phyloP scores from a whole-genome alignment of 1,284 basidiomycete genomes.

The Schizophyllum amplum region DNA sequence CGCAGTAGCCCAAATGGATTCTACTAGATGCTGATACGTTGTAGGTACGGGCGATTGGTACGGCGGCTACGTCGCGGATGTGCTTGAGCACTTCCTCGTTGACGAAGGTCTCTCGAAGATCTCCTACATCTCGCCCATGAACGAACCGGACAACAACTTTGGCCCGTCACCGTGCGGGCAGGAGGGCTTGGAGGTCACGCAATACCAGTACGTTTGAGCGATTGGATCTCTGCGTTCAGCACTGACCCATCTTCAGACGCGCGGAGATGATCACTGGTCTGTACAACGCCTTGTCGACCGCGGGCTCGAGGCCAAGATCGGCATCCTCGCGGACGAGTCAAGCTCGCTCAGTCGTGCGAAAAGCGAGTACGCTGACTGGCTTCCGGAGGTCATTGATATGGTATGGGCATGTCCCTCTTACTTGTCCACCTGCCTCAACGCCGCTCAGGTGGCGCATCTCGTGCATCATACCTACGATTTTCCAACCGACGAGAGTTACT shows the following conservation, averaged over 20 bases:
- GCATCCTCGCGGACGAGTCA: conserved; percentile 30
- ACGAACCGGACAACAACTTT: conserved; percentile 28
- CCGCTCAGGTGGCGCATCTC: conserved; percentile 22
- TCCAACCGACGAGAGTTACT: conserved; percentile 25
- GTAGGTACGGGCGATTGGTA: conserved; percentile 23
- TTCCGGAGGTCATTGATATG: conserved; percentile 24
- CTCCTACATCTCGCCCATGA: conserved; percentile 27
- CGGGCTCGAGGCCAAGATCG: conserved; percentile 22
- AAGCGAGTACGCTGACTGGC: conserved; percentile 25
- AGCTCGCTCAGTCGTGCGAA: conserved; percentile 20
- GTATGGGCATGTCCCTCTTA: conserved; percentile 8
- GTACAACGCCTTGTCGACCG: conserved; percentile 21
- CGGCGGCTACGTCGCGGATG: conserved; percentile 26
- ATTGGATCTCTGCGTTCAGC: neutral
- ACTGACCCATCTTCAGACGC: conserved; percentile 16
- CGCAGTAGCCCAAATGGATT: neutral
- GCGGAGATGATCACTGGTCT: conserved; percentile 28
- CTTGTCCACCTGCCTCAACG: neutral
- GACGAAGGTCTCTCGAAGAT: conserved; percentile 22
- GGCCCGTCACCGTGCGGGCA: conserved; percentile 28
- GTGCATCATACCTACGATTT: conserved; percentile 33
- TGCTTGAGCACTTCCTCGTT: conserved; percentile 23
- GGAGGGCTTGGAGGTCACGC: conserved; percentile 29
- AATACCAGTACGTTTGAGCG: conserved; percentile 21
- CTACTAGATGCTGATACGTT: neutral